Base-by-base conservation (phyloP, 2,329 filamentous ascomycete genomes). In the Fusarium dimerum region DNA sequence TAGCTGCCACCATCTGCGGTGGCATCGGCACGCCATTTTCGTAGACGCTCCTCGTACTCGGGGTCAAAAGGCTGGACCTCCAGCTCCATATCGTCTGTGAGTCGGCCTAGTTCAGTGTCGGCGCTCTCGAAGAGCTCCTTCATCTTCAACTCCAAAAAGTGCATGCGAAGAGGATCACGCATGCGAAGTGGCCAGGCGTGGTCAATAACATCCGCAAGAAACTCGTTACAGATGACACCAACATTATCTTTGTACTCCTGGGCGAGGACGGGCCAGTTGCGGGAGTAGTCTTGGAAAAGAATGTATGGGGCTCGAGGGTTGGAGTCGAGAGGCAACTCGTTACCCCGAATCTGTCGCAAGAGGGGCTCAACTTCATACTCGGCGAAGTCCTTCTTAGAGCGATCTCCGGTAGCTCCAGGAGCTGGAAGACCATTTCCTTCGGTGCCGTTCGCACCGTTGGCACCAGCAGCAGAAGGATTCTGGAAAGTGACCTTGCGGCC, bases 211-310 rank as follows among this genome's bases (percentile, higher is more conserved):
- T 80, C 78, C 20, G 72, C 72, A 3, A 81, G 71, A 39, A 81
- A 81, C 66, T 81, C 78, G 62, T 79, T 78, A 68, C 78, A 81
- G 32, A 81, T 79, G 17, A 80, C 78, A 15, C 76, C 74, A 1
- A 81, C 71, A 44, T 81, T 81, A 55, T 81, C 78, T 68, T 79
- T 80, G 69, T 79, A 79, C 61, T 80, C 78, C 48, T 77, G 76
- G 0, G 78, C 78, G 12, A 81, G 68, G n/a, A 71, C 69, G 3
- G 78, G 76, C 78, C 78, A 81, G 63, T 78, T 77, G 52, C 77
- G 74, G 2, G 76, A 79, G 59, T 79, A 81, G 52, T 77, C 77
- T 50, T 80, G 78, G 66, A 80, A 81, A 12, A 81, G 70, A 62
- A 81, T 81, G 64, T 80, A 81, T 3, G 78, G 77, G 0, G 78